Base-by-base conservation (phyloP, 2,329 filamentous ascomycete genomes). In the Sclerotinia sclerotiorum region DNA sequence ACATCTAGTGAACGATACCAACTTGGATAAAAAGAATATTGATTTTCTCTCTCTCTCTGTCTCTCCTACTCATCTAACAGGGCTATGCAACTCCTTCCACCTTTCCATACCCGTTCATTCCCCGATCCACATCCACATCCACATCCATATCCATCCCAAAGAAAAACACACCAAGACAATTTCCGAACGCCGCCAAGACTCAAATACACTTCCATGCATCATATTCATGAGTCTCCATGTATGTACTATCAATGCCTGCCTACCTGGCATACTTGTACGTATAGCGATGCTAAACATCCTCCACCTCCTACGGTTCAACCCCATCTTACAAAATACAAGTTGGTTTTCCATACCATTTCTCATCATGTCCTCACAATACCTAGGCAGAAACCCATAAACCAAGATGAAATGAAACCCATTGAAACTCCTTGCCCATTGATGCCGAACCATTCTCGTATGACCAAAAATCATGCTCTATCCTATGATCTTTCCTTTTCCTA, bases 391-490 rank as follows among this genome's bases (percentile, higher is more conserved):
- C 35, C 32, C 35, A 57, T 13, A 57, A 51, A 62, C 24, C 46
- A n/a, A 62, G 46, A 62, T 21, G 3, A 39, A 39, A 62, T 21
- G 3, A 39, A 39, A 51, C 44, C 46, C 29, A 39, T 19, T n/a
- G 24, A 61, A 61, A 61, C 58, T 61, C 58, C 58, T 10, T n/a
- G 21, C 29, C 54, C 29, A 39, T 39, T 56, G 11, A 27, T 39
- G n/a, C 29, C 44, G 51, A 62, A 11, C 46, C 58, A 51, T 62
- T 51, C 32, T 62, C 24, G 46, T 51, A 51, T 51, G 58, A 62
- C 29, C 58, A 10, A 62, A 35, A 48, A 51, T 35, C 27, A 32
- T 27, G 27, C 27, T n/a, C 44, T 46, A 61, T 61, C 44, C 44
- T 48, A 48, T 61, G 32, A 17, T 7, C n/a, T 3, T 35, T 13